Conservation (phyloP, 1,284 basidiomycete species). For the Pholiota adiposa region DNA sequence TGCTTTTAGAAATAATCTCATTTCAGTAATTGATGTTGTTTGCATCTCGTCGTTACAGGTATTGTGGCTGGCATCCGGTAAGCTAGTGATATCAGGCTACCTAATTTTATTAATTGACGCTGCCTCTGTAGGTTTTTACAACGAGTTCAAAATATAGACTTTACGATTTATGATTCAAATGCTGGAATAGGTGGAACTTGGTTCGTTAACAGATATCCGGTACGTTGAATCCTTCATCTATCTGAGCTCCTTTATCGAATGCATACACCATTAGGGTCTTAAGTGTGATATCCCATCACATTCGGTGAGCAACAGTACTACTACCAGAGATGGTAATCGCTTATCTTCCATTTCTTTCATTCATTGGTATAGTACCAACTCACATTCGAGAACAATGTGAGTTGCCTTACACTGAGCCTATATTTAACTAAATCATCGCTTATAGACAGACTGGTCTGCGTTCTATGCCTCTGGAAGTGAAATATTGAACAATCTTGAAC, state of each 20-base stretch:
- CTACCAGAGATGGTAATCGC: neutral
- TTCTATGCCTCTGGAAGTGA: conserved; percentile 64
- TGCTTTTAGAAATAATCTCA: neutral
- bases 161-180: conserved; percentile 66
- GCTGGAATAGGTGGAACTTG: conserved; percentile 64
- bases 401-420: conserved; percentile 3
- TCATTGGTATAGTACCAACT: conserved; percentile 52
- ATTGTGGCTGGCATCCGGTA: conserved; percentile 60
- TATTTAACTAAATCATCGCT: neutral
- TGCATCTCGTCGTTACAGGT: conserved; percentile 33
- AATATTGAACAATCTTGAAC: conserved; percentile 56
- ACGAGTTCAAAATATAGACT: conserved; percentile 53
- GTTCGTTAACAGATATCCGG: conserved; percentile 46
- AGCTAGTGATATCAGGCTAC: neutral
- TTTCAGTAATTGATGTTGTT: neutral
- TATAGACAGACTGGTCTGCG: conserved; percentile 55
- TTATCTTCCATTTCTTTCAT: neutral
- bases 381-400: conserved; percentile 58
- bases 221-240: conserved; percentile 18
- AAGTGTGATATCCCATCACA: conserved; percentile 63
- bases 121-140: conserved; percentile 50
- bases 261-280: conserved; percentile 44
- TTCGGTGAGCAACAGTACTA: conserved; percentile 33
- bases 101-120: neutral
- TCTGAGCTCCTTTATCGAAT: neutral